Base-by-base conservation (phyloP, 345 rosid genomes). In the Salix suchowensis region DNA sequence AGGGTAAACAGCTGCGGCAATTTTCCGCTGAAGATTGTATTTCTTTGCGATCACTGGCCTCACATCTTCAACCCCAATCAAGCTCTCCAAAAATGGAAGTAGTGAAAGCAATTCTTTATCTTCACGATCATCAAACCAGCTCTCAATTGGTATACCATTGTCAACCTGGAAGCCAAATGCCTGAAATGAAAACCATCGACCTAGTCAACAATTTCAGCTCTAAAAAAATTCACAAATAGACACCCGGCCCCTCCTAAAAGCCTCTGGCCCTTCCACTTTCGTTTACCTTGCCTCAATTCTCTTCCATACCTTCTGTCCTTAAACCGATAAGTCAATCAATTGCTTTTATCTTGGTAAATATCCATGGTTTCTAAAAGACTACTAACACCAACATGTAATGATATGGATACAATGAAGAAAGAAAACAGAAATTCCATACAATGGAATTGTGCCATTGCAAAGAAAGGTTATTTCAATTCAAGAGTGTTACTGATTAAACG, bases 131-230 rank as follows among this genome's bases (percentile, higher is more conserved):
- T 90, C 93, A 54, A 96, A 96, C 99, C 99, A 96, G 87, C 99
- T 96, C 86, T 92, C 97, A 44, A 96, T 96, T 16, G 99, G 97
- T 68, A 96, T 91, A 18, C 99, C 99, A 48, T 96, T 96, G 81
- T 96, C 98, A 80, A 96, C 96, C 88, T 96, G 99, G 82, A 96
- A 96, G 50, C 99, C 98, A 82, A 94, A 96, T 72, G 96, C 99
- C 99, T 94, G 78, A 54, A 58, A 70, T 46, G 65, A 79, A 40
- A 11, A n/a, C 30, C 50, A 68, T 26, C n/a, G 30, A n/a, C 21
- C 36, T 55, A 60, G 28, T 72, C 34, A 55, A 40, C 14, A 36
- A 52, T 26, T 5, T 3, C 23, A 70, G 30, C 23, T 30, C 36
- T n/a, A 74, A 61, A 2, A 65, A 61, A 8, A 10, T 21, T 8